Conservation (phyloP, 148 eudicot species). For the Limonium bicolor region DNA sequence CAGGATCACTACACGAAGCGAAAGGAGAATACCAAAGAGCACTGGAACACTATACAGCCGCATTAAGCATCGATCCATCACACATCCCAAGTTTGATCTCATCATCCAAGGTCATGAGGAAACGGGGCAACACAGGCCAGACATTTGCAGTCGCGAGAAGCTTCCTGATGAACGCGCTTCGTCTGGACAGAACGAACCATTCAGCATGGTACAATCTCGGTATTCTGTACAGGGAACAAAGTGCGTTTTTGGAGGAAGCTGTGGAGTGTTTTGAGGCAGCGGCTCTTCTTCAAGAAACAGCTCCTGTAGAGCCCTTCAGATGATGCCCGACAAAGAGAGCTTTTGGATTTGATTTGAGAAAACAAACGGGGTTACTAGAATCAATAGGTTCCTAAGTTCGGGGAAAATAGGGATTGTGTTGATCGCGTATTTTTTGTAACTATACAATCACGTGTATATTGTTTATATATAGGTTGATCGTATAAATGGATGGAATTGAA, state of each 20-base stretch:
- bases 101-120: slow-evolving; percentile 36
- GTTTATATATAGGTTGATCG: no score
- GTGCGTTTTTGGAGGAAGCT: slow-evolving; percentile 33
- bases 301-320: slow-evolving; percentile 78
- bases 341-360: no score
- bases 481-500: no score
- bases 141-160: slow-evolving; percentile 27
- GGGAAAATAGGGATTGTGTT: no score
- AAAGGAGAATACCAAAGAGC: slow-evolving; percentile 57
- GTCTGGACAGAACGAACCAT: slow-evolving; percentile 49
- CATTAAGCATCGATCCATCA: slow-evolving; percentile 48
- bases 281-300: slow-evolving; percentile 46
- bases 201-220: slow-evolving; percentile 82
- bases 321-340: no score
- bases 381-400: no score
- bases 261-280: slow-evolving; percentile 84
- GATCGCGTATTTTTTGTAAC: no score
- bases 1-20: slow-evolving; percentile 65
- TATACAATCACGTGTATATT: no score
- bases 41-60: slow-evolving; percentile 32
- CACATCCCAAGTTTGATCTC: slow-evolving; percentile 72
- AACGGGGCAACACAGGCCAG: slow-evolving; percentile 13
- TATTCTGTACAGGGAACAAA: slow-evolving; percentile 34
- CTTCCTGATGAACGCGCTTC: slow-evolving; percentile 51
- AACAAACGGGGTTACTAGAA: no score